Percentiles rank a stretch among this genome's conserved stretches.
These are phyloP conservation scores for Zychaea mexicana DNA, from an alignment of 371 early-diverging fungal species.

Conservation along the genomic window DNA sequence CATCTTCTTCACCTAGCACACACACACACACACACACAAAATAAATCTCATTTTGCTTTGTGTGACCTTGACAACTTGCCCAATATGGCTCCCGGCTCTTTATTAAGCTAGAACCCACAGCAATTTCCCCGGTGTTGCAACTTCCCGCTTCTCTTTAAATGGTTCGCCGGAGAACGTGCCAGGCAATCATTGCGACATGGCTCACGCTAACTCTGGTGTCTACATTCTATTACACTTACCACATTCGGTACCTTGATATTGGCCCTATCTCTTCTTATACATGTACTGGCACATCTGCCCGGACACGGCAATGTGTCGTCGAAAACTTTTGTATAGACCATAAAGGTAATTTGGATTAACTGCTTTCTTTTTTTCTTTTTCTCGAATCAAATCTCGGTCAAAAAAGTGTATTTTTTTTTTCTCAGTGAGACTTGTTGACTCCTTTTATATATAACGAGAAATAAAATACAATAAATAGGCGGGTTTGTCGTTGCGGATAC, in stretches of 20 bases:
- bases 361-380: too few species aligned
- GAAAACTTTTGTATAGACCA: slow-evolving; percentile 34
- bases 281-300: slow-evolving; percentile 19
- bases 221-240: slow-evolving; percentile 6
- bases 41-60: too few species aligned
- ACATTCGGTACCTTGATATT: background rate
- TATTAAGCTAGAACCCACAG: too few species aligned
- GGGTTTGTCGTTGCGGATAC: slow-evolving; percentile 8
- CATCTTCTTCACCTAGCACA: too few species aligned
- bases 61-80: background rate
- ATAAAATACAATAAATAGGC: background rate
- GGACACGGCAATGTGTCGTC: slow-evolving; percentile 24
- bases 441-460: too few species aligned
- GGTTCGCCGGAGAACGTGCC: background rate
- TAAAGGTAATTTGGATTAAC: background rate
- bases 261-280: slow-evolving; percentile 21
- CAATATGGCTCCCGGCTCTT: background rate
- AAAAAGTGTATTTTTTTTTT: too few species aligned
- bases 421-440: too few species aligned
- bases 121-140: too few species aligned
- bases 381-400: too few species aligned
- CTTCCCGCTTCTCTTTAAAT: background rate
- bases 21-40: too few species aligned
- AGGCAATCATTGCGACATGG: background rate
- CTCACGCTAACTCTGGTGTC: background rate